Evolutionary conservation across 306 rosid genomes (phyloP), one percentile per base, ranked within the genome.

Genomic region (Abrus precatorius): DNA sequence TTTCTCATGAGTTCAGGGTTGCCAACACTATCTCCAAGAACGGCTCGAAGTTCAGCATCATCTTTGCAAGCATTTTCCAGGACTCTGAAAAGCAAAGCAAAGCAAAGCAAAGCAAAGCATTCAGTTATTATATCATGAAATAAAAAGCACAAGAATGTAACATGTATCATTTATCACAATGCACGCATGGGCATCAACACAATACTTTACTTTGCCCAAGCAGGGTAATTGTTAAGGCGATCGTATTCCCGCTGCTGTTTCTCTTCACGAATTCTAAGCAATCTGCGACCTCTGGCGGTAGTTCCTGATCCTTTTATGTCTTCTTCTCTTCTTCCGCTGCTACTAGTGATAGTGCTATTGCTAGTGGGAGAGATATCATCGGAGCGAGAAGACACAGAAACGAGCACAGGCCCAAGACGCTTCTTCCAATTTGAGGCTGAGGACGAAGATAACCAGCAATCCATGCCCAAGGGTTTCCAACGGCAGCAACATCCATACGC

Each of bases 21-120:
- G 45, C 99, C 99, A 62, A 95, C 74, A 82, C 96, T 93, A 77
- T 93, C 99, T 27, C 98, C 96, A 59, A 93, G 97, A 78, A 95
- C 93, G 27, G 91, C 81, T 30, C 98, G 90, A 30, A 95, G 92
- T 84, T 95, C 97, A 47, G 86, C 49, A 44, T 91, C 98, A 74
- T 95, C 80, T 83, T 85, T 90, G 90, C 99, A 95, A 29, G 97
- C 97, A 6, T 89, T 86, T 89, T 95, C 92, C 1, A 93, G 82
- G 69, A 95, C 93, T 78, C 97, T 86, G 85, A 33, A 62, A 57
- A 20, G 14, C 54, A 48, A 74, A 40, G 30, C 67, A 74, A 56
- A 48, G 47, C 57, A 65, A 57, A 20, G 14, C 54, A 48, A 74
- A 40, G 30, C 67, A 74, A 56, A 48, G 47, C 57, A 65, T 13